Evolutionary conservation across 2,329 filamentous ascomycete species (phyloP), one percentile per base, ranked within the genome.

Genomic region (Grosmannia huntii): DNA sequence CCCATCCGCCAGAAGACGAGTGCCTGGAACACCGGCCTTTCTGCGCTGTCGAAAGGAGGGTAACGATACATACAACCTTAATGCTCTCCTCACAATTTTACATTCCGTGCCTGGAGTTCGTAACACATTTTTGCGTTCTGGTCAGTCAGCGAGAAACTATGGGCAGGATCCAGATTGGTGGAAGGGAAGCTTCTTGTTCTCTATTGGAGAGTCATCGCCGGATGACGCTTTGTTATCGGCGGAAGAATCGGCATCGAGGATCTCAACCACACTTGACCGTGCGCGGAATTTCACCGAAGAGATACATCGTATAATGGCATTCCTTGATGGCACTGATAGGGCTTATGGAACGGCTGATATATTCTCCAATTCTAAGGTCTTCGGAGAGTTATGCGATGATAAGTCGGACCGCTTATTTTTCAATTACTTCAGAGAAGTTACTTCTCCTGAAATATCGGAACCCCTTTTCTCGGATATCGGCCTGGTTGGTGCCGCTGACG

Each of bases 291-390:
- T 81, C 59, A 68, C 71, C 56, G 73, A 81, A 27, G 83, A 85
- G 66, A 62, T 84, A 2, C 82, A 85, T 62, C 79, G 83, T 16
- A 67, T 86, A 5, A 76, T 86, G 71, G 82, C 81, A 11, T 85
- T 86, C 61, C 72, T 86, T 3, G 82, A 85, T 59, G 71, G 68
- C 11, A 83, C 82, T 0, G 78, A 84, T 28, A 75, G 83, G 50
- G 78, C 76, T 50, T 84, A 84, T 62, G 83, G 79, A 16, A 79
- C 77, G 0, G 75, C 75, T 25, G 78, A 81, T 58, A 69, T 23
- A 2, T 25, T 64, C 1, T 10, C 5, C 5, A 36, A 53, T 5
- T 44, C 55, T 2, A 14, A 10, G 12, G 7, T 58, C 2, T 16
- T 57, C 1, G 38, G 36, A 9, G 36, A 41, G 6, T 31, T 33